phyloP scores from a whole-genome alignment of 1,284 basidiomycete genomes.

The Cryptococcus jaspeensis region DNA sequence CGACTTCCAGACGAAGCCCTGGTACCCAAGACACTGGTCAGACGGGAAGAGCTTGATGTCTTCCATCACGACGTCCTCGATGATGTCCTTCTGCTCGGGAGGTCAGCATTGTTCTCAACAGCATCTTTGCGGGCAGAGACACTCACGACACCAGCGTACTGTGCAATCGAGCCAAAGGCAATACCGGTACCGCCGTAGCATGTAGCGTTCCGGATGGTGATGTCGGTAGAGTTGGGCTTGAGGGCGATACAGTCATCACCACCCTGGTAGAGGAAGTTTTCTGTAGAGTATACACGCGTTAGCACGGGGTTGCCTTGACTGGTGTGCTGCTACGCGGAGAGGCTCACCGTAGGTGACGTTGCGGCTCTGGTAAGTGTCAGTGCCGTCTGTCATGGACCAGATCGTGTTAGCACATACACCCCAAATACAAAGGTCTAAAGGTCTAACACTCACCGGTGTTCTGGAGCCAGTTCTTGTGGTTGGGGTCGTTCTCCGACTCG shows the following conservation, averaged over 20 bases:
- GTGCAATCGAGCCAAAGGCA: constrained; percentile 64
- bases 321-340: constrained; percentile 51
- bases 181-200: constrained; percentile 66
- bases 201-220: constrained; percentile 57
- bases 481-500: constrained; percentile 13
- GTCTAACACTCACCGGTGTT: constrained; percentile 51
- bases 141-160: constrained; percentile 59
- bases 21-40: constrained; percentile 17
- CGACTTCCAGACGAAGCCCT: constrained; percentile 64
- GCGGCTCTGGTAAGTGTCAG: constrained; percentile 61
- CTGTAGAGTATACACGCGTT: neutral
- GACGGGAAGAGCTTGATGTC: constrained; percentile 49
- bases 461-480: constrained; percentile 54
- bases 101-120: neutral
- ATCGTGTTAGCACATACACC: neutral
- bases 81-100: constrained; percentile 55
- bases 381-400: constrained; percentile 29
- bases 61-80: constrained; percentile 60
- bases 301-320: neutral
- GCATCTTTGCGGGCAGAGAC: neutral
- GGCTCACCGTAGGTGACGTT: constrained; percentile 53
- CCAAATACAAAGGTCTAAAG: no score
- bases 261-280: constrained; percentile 38
- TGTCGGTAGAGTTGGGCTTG: constrained; percentile 63
- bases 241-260: constrained; percentile 68